Conservation (phyloP, 2,329 filamentous ascomycete species). For the Verticillium dahliae region DNA sequence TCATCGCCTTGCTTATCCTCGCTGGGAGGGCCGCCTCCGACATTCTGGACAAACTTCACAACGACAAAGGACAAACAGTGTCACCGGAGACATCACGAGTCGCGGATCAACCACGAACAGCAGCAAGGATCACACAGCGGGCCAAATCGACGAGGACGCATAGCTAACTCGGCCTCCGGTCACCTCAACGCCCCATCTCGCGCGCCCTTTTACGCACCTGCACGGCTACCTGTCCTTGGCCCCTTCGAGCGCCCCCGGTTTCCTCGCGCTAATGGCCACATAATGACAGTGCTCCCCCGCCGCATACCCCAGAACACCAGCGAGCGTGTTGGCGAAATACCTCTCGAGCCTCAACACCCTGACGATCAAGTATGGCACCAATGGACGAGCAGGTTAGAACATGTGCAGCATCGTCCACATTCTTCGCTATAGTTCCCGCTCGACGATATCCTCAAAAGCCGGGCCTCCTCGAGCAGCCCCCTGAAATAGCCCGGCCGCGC, state of each 20-base stretch:
- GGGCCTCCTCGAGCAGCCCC: conserved; percentile 31
- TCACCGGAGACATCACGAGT: not conserved
- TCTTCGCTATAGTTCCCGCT: conserved; percentile 40
- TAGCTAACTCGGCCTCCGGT: not conserved
- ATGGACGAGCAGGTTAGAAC: conserved; percentile 38
- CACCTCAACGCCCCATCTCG: not conserved
- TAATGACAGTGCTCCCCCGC: not conserved
- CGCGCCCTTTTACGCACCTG: not conserved
- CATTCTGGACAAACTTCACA: not conserved
- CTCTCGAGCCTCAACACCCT: conserved; percentile 33
- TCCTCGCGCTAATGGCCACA: not conserved
- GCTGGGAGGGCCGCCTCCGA: not conserved
- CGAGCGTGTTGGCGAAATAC: conserved; percentile 35
- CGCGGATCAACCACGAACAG: not conserved
- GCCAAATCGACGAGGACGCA: not conserved
- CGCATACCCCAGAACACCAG: not conserved
- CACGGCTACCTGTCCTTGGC: not conserved
- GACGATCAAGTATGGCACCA: conserved; percentile 39
- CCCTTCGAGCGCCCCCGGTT: not conserved
- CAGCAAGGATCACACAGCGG: not conserved
- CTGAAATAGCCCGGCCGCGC: conserved; percentile 31
- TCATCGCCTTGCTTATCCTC: conserved; percentile 3
- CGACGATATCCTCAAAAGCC: conserved; percentile 35
- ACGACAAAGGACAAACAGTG: not conserved
- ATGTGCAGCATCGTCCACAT: no score